Conservation (phyloP, 2,329 filamentous ascomycete genomes). For the Pseudogymnoascus sp. region DNA sequence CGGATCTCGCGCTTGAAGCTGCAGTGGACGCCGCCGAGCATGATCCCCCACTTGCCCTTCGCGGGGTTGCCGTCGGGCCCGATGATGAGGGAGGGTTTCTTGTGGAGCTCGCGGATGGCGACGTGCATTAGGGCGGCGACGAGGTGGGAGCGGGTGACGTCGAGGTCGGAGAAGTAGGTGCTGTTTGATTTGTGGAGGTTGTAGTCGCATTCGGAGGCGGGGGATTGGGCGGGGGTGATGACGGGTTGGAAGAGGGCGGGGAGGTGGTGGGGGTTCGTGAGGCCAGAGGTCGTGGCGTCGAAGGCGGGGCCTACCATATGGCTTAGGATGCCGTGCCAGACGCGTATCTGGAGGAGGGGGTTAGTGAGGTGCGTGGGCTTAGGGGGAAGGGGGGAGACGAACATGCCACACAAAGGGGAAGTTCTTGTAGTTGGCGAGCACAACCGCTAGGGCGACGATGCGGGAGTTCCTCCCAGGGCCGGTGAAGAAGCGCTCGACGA, state of each 20-base stretch:
- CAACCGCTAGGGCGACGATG: slow-evolving; percentile 29
- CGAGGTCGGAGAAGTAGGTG: slow-evolving; percentile 63
- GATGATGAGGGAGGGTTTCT: slow-evolving; percentile 41
- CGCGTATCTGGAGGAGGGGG: slow-evolving; percentile 31
- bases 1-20: slow-evolving; percentile 67
- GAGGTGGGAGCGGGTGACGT: slow-evolving; percentile 69
- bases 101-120: slow-evolving; percentile 44
- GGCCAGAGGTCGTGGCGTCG: slow-evolving; percentile 28
- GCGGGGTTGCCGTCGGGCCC: slow-evolving; percentile 40
- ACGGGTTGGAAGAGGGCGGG: slow-evolving; percentile 54
- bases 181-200: slow-evolving; percentile 65
- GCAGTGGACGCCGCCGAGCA: slow-evolving; percentile 65
- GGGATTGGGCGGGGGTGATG: slow-evolving; percentile 49
- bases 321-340: slow-evolving; percentile 38
- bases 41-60: slow-evolving; percentile 49
- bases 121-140: slow-evolving; percentile 59
- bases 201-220: slow-evolving; percentile 60
- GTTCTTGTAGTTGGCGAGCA: slow-evolving; percentile 48
- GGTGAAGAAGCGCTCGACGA: slow-evolving; percentile 19
- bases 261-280: slow-evolving; percentile 23
- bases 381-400: slow-evolving; percentile 23
- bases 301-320: slow-evolving; percentile 36
- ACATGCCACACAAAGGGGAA: slow-evolving; percentile 53
- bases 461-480: slow-evolving; percentile 26
- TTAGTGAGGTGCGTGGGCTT: not conserved